These are phyloP conservation scores for Digitaria exilis DNA, from an alignment of 202 grass and related monocot genomes.

Conservation along the genomic window DNA sequence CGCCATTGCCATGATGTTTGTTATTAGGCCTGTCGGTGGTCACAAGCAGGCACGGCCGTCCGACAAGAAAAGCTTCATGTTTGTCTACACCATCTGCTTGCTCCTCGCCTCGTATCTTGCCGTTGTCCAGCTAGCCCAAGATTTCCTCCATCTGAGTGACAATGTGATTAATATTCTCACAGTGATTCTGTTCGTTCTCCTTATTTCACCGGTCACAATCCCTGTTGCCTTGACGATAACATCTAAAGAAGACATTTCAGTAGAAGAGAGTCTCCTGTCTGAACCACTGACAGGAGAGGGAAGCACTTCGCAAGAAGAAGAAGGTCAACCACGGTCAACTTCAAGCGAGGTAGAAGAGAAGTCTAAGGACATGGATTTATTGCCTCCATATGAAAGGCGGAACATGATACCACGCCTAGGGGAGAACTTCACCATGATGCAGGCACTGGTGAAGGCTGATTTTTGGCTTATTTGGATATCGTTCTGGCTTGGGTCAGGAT, in stretches of 20 bases:
- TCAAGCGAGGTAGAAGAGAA: conserved; percentile 76
- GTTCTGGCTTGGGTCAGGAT: conserved; percentile 74
- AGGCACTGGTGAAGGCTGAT: conserved; percentile 75
- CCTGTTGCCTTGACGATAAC: conserved; percentile 60
- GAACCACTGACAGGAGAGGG: conserved; percentile 47
- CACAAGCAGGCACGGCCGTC: conserved; percentile 67
- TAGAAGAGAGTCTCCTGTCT: conserved; percentile 53
- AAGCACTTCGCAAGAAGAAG: conserved; percentile 45
- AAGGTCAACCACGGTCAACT: conserved; percentile 47
- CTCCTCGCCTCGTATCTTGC: conserved; percentile 80
- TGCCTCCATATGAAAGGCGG: conserved; percentile 60
- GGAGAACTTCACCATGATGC: conserved; percentile 82
- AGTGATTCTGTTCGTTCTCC: conserved; percentile 58
- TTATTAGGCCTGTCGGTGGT: conserved; percentile 76
- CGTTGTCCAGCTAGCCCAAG: conserved; percentile 78
- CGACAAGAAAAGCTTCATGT: conserved; percentile 69
- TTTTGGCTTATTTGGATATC: conserved; percentile 90
- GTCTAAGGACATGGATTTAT: conserved; percentile 43
- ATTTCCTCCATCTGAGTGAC: conserved; percentile 59
- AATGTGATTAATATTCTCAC: conserved; percentile 49
- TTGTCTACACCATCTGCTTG: conserved; percentile 73
- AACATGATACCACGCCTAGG: conserved; percentile 59
- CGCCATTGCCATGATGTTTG: conserved; percentile 66
- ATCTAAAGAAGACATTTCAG: conserved; percentile 38
- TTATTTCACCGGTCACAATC: conserved; percentile 54